phyloP scores from a whole-genome alignment of 306 rosid genomes.

The Oxytropis ochrocephala region DNA sequence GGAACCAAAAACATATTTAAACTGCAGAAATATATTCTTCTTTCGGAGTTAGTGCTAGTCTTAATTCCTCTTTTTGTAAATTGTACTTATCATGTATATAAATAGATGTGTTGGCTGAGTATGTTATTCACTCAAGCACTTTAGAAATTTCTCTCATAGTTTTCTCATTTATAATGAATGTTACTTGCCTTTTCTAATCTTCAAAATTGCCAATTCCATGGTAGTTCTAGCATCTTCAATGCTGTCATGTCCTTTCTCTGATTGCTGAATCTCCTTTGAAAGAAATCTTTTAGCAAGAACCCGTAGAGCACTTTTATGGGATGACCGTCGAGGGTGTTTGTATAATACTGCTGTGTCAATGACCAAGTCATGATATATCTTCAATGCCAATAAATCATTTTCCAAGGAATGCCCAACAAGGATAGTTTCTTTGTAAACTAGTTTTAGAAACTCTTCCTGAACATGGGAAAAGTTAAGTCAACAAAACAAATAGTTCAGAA shows the following conservation, averaged over 20 bases:
- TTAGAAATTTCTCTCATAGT: too few relatives aligned
- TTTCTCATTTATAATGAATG: background rate
- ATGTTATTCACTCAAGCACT: too few relatives aligned
- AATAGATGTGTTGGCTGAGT: too few relatives aligned
- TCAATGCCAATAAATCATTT: conserved; percentile 84
- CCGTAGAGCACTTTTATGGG: conserved; percentile 80
- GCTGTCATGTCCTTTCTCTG: conserved; percentile 89
- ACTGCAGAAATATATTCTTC: too few relatives aligned
- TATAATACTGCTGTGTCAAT: conserved; percentile 87
- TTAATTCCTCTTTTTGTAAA: too few relatives aligned
- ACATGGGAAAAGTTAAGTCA: conserved; percentile 31
- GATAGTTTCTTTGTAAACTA: conserved; percentile 80
- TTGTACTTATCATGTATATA: too few relatives aligned
- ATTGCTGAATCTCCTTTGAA: conserved; percentile 83
- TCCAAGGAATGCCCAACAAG: conserved; percentile 93
- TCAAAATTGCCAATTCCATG: conserved; percentile 76
- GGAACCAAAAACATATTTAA: too few relatives aligned
- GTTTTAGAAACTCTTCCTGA: conserved; percentile 68
- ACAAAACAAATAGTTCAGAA: conserved; percentile 20
- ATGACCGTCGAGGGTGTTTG: conserved; percentile 62
- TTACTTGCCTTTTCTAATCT: conserved; percentile 65
- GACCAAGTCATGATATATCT: conserved; percentile 63
- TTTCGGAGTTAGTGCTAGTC: too few relatives aligned
- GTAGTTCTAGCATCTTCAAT: conserved; percentile 91
- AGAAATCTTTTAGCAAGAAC: conserved; percentile 70